Evolutionary conservation across 148 eudicot species (phyloP).

Genomic region (Arbutus unedo): DNA sequence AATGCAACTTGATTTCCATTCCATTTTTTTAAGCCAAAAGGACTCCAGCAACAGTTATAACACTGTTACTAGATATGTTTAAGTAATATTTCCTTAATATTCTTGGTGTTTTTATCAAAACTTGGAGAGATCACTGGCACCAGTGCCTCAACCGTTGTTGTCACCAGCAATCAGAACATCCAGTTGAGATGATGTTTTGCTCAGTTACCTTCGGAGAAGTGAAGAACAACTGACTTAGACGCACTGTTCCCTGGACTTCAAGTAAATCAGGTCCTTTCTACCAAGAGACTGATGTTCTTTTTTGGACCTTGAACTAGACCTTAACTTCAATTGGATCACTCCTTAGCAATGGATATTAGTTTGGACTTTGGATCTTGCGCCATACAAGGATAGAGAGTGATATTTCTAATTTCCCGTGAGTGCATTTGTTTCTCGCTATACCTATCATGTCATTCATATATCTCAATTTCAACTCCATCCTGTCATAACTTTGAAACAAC

Average conservation of each 20-base stretch:
- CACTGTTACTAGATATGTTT: conserved; percentile 12
- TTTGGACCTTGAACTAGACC: neutral
- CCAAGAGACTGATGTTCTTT: neutral
- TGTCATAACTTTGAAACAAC: too few relatives aligned
- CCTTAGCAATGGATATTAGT: neutral
- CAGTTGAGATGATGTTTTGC: conserved; percentile 2
- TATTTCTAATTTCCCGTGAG: too few relatives aligned
- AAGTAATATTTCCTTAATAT: neutral
- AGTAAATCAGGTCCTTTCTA: too few relatives aligned
- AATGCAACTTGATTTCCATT: conserved; percentile 17
- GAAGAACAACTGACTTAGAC: neutral
- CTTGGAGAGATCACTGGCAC: neutral
- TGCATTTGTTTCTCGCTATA: too few relatives aligned
- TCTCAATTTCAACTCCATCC: too few relatives aligned
- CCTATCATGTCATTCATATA: too few relatives aligned
- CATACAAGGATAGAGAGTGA: too few relatives aligned
- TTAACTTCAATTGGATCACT: neutral
- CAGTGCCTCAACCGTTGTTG: neutral
- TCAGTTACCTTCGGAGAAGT: too few relatives aligned
- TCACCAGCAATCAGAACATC: neutral
- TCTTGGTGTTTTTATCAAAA: neutral
- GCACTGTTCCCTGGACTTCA: neutral
- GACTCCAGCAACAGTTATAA: neutral
- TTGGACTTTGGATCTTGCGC: neutral
- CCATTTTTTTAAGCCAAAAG: conserved; percentile 6